A percentile compares a stretch with the other conserved stretches of the same genome.
These are phyloP conservation scores for Cytospora leucostoma DNA, from an alignment of 2,329 filamentous ascomycete genomes.

Conservation along the genomic window DNA sequence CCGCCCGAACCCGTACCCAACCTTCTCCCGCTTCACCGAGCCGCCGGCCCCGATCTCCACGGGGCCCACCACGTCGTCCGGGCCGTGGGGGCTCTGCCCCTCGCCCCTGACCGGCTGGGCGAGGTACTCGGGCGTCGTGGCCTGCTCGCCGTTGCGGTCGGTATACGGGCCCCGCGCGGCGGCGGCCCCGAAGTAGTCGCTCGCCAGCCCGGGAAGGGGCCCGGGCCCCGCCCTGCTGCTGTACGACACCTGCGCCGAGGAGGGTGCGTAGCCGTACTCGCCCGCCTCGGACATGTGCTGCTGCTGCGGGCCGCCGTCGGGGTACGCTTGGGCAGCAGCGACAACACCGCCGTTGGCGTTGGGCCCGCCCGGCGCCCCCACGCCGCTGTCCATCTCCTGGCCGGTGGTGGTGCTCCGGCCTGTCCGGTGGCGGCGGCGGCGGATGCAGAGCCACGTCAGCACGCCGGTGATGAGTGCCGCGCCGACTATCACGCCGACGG, in stretches of 20 bases:
- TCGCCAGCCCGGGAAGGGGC: constrained; percentile 37
- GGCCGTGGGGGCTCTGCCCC: constrained; percentile 44
- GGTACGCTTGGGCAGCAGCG: background rate
- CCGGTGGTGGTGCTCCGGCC: constrained; percentile 30
- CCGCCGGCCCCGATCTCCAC: constrained; percentile 55
- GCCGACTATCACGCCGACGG: constrained; percentile 51
- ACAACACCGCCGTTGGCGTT: background rate
- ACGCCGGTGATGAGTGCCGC: constrained; percentile 45
- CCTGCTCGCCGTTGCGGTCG: constrained; percentile 32
- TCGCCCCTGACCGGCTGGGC: constrained; percentile 43
- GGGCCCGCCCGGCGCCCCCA: constrained; percentile 14
- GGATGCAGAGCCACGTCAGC: constrained; percentile 51
- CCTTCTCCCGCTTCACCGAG: constrained; percentile 17
- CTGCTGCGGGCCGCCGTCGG: constrained; percentile 28
- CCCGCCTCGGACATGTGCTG: constrained; percentile 35
- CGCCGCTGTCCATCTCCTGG: constrained; percentile 20
- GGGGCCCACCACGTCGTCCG: constrained; percentile 51
- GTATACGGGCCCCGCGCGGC: constrained; percentile 47
- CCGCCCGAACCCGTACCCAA: background rate
- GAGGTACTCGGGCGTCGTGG: constrained; percentile 37
- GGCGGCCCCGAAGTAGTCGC: constrained; percentile 12
- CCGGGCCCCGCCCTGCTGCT: background rate
- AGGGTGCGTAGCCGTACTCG: constrained; percentile 33
- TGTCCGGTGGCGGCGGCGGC: constrained; percentile 40
- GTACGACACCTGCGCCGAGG: constrained; percentile 26